A percentile compares a stretch with the other conserved stretches of the same genome.
Conservation (phyloP, 352 stramenopile species). For the Phytophthora aleatoria region DNA sequence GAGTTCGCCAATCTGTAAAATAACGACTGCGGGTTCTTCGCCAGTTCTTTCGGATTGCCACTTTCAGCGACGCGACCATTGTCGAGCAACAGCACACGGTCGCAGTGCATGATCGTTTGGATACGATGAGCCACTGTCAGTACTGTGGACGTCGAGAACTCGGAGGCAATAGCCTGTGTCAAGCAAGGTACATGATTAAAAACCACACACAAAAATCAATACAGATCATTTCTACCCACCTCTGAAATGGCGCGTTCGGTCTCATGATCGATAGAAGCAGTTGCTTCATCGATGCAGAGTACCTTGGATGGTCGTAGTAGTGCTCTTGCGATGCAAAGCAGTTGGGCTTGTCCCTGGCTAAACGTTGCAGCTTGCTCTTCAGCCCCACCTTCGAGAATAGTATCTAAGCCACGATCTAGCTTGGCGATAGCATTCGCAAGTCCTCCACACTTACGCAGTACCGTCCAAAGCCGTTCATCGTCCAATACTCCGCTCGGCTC, state of each 20-base stretch:
- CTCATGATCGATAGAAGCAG: constrained; percentile 89
- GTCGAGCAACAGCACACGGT: constrained; percentile 82
- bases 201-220: not conserved
- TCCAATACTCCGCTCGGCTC: constrained; percentile 53
- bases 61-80: constrained; percentile 57
- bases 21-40: constrained; percentile 37
- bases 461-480: constrained; percentile 68
- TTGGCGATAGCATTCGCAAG: constrained; percentile 51
- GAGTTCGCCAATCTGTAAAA: constrained; percentile 52
- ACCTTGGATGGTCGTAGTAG: constrained; percentile 92
- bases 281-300: constrained; percentile 93
- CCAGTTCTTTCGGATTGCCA: constrained; percentile 45
- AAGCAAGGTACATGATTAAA: constrained; percentile 12
- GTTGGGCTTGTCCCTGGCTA: constrained; percentile 76
- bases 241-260: constrained; percentile 84
- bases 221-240: constrained; percentile 29
- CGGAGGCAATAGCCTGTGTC: constrained; percentile 83
- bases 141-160: constrained; percentile 94
- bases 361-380: constrained; percentile 52
- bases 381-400: constrained; percentile 41
- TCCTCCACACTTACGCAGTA: constrained; percentile 48
- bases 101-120: constrained; percentile 95
- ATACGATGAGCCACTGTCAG: constrained; percentile 98
- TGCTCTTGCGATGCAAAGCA: constrained; percentile 79
- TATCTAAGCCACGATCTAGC: constrained; percentile 56